Evolutionary conservation across 176 grass and related monocot species (phyloP), one percentile per base, ranked within the genome.

Genomic region (Typha latifolia): DNA sequence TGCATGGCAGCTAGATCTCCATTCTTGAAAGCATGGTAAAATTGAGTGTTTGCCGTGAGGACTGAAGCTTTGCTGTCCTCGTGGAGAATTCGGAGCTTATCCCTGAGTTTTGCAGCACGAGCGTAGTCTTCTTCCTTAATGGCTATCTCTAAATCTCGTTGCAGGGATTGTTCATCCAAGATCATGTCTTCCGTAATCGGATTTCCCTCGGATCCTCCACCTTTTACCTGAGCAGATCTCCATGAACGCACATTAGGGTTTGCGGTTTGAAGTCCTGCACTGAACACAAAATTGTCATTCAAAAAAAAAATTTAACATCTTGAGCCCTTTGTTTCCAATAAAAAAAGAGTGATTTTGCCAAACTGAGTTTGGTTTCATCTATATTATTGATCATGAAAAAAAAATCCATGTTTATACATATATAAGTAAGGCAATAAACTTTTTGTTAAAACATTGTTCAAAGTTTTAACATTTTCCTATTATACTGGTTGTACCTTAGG

Each of bases 91-190:
- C 79, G 88, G 21, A 96, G 84, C 68, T 79, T 77, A 34, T 96
- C 88, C 3, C 88, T 77, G 5, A 91, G 69, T 29, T 16, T 51
- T 0, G 85, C 92, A 0, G 92, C 92, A 22, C 20, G 82, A 14
- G 51, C 48, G 10, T 91, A 96, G 74, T 96, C 85, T 79, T 96
- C 92, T 32, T 91, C 82, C 76, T 79, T 22, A 20, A 96, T 80
- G 13, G 88, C 88, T 0, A 26, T 49, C 65, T 96, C 65, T 23
- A 91, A 62, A 51, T 84, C 80, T 0, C 65, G 82, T 12, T 73
- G 77, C 48, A 89, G 75, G 0, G 85, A 67, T 37, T 86, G 80
- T 51, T 96, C 92, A 3, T 91, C 81, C 64, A 78, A 12, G 1
- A 82, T 16, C 29, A 16, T 22, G 47, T 26, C 68, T 55, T 96